Conservation (phyloP, 768 basidiomycete species). For the Pulveroboletus sp. region DNA sequence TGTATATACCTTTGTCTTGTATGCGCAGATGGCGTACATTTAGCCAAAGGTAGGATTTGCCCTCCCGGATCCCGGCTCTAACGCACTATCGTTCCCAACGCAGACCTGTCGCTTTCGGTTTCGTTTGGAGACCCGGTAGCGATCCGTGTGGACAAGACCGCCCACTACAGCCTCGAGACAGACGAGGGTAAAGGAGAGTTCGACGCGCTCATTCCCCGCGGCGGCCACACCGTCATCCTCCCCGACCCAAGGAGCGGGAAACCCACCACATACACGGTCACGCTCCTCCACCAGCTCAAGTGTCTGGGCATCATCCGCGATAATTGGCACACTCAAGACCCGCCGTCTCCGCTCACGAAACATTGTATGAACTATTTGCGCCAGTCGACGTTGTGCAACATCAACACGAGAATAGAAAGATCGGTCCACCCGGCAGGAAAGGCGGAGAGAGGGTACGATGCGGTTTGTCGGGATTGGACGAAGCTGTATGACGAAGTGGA, state of each 20-base stretch:
- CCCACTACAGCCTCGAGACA: conserved; percentile 9
- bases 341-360: neutral
- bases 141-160: conserved; percentile 10
- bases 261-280: conserved; percentile 11
- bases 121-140: neutral
- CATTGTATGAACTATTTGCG: neutral
- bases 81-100: neutral
- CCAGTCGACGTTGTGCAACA: conserved; percentile 9
- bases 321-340: neutral
- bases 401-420: conserved; percentile 12
- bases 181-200: conserved; percentile 13
- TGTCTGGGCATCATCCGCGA: conserved; percentile 11
- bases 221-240: conserved; percentile 4
- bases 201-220: conserved; percentile 11
- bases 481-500: conserved; percentile 9
- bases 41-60: neutral
- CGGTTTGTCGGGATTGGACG: conserved; percentile 12
- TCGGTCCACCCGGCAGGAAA: conserved; percentile 5
- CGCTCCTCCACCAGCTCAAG: conserved; percentile 10
- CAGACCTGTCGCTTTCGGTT: conserved; percentile 11
- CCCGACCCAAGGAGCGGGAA: conserved; percentile 9
- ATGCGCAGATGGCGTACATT: conserved; percentile 1
- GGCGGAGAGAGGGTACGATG: conserved; percentile 8
- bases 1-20: conserved; percentile 1
- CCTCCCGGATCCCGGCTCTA: neutral